Base-by-base conservation (phyloP, 176 grass and related monocot genomes). In the Raddia guianensis region DNA sequence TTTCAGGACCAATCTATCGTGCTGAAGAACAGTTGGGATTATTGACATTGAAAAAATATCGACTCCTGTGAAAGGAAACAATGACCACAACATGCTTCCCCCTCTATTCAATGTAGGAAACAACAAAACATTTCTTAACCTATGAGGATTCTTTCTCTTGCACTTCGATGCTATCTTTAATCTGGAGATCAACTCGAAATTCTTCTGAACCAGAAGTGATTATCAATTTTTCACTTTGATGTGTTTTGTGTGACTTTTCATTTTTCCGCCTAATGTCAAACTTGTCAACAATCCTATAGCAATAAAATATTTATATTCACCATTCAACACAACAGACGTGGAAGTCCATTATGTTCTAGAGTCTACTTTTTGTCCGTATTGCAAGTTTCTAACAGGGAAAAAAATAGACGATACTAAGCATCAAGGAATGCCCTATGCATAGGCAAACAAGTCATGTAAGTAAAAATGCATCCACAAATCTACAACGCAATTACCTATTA, bases 1-100 rank as follows among this genome's bases (percentile, higher is more conserved):
- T 60, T 63, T 5, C 44, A 43, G 66, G 66, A 86, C 20, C 37
- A 66, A 43, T 80, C 21, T 16, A 57, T 50, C 51, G 60, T 42
- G 0, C 27, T 35, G 0, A 66, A 51, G 47, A 65, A 49, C 47
- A 63, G 16, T 65, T 74, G 9, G 12, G 40, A 35, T 50, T 3
- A 81, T 40, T 9, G 59, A 67, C 33, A 16, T 78, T 37, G 8
- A 14, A n/a, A 6, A 57, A 52, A 43, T 18, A 21, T 14, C 57
- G 35, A 63, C 40, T 77, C 46, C 57, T 12, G 49, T 11, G 19
- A n/a, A 40, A 18, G 34, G 73, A 53, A 68, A 63, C 16, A 48
- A 83, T 9, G 45, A 68, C 14, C 9, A 4, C 8, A 21, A 68
- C 37, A 61, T 49, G 73, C 10, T 12, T 20, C 8, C 64, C 16